Base-by-base conservation (phyloP, 1,284 basidiomycete genomes). In the Cystobasidium slooffiae region DNA sequence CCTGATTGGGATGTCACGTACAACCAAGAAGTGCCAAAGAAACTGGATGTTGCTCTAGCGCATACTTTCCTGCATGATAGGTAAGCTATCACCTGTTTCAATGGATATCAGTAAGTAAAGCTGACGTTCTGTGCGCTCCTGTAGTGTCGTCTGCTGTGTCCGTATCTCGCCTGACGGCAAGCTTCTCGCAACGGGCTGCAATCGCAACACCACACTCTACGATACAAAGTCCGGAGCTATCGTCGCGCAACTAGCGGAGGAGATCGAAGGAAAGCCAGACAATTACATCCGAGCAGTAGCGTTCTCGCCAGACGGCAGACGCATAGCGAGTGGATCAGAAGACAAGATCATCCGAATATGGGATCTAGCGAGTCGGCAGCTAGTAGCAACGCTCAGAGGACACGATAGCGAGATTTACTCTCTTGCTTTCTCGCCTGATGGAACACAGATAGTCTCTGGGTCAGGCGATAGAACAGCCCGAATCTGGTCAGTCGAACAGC, bases 1-100 rank as follows among this genome's bases (percentile, higher is more conserved):
- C 84, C 85, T 47, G 97, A 98, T 83, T 99, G 96, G 96, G 91
- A 95, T 80, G 94, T 93, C 20, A 88, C 97, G 67, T 97, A 94
- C 86, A 97, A 94, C 82, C 90, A 92, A 16, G 90, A 91, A 79
- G 88, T 85, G 24, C 92, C 93, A 84, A 86, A 90, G 63, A 86
- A 88, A 74, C 84, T 97, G 72, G 94, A 98, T 82, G 92, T 99
- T n/a, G 86, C 85, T 61, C 83, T 98, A 70, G 89, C 94, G 22
- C 93, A 98, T 82, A 97, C 92, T 0, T 85, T 99, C 44, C 88
- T 90, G 80, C 96, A 99, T 82, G 93, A 97, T 82, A 95, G 92
- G 91, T 93, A 79, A 77, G 87, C 82, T 39, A 5, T 20, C 14
- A 16, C 49, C 39, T 59, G 43, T n/a, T 3, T 3, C 39, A 41